These are phyloP conservation scores for Auriscalpium vulgare DNA, from an alignment of 768 basidiomycete species.

Conservation along the genomic window DNA sequence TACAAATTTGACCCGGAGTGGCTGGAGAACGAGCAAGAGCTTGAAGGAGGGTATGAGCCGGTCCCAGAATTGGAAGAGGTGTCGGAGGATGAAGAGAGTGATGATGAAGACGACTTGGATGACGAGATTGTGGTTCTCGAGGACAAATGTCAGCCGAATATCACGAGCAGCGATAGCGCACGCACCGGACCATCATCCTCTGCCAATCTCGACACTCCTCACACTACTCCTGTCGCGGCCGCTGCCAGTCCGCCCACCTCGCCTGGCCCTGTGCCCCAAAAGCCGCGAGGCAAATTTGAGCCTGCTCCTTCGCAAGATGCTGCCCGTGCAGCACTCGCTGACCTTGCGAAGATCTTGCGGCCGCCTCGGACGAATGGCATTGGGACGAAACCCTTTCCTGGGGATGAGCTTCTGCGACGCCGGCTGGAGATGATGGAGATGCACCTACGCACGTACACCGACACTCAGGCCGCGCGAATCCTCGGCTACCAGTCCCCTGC, in stretches of 20 bases:
- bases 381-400: neutral
- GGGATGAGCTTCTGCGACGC: conserved; percentile 1
- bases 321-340: neutral
- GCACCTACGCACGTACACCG: conserved; percentile 1
- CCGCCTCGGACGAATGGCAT: neutral
- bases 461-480: neutral
- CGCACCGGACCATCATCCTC: too few species aligned
- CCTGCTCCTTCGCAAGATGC: neutral
- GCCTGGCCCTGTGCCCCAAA: neutral
- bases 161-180: neutral
- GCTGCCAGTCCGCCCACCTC: neutral
- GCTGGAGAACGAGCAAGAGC: too few species aligned
- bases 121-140: neutral
- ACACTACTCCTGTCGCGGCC: neutral
- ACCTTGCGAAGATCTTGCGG: neutral
- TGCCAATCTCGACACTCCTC: neutral
- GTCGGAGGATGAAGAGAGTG: too few species aligned
- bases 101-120: too few species aligned
- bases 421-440: conserved; percentile 5
- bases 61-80: too few species aligned
- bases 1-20: too few species aligned
- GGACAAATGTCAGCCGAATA: neutral
- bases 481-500: neutral
- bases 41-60: too few species aligned
- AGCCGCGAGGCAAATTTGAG: neutral